Base-by-base conservation (phyloP, 1,284 basidiomycete genomes). In the Ustilago loliicola region DNA sequence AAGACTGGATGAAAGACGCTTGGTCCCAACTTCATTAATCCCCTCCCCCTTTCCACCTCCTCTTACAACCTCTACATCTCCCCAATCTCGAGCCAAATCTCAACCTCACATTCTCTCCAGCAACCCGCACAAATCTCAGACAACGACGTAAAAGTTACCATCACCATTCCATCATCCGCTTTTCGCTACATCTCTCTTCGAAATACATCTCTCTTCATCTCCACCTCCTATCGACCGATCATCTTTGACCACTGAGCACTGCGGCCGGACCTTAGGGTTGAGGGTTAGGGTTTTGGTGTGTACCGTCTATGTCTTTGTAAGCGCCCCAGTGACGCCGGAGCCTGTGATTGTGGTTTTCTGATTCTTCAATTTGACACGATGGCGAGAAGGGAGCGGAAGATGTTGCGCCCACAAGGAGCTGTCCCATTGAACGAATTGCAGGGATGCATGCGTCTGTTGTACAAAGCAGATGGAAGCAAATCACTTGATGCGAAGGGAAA, bases 1-100 rank as follows among this genome's bases (percentile, higher is more conserved):
- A 58, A 10, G 27, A 50, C 21, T 77, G 59, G 61, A n/a, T 77
- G 15, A 4, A 57, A 17, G 27, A 60, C 21, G 54, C 52, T 15
- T 70, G 59, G 58, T 8, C 42, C 8, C 19, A 60, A 21, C 19
- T 48, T 42, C 23, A 27, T 23, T 55, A 40, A 55, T 40, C 40
- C 25, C 15, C 17, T 9, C 38, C 38, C 21, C 42, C 57, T 50
- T 11, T 53, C 30, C 45, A 25, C 54, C 29, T 48, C 27, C 11
- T 50, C 60, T 4, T 32, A 32, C 8, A 30, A 52, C 6, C 6
- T 11, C 5, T n/a, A n/a, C n/a, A n/a, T n/a, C n/a, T n/a, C n/a
- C n/a, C n/a, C n/a, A n/a, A n/a, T n/a, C 25, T 50, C 23, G 10
- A 6, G 5, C 25, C 17, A 9, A 13, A 17, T 21, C 40, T 47